Base-by-base conservation (phyloP, 805 yeast species). In the Kazachstania bromeliacearum region DNA sequence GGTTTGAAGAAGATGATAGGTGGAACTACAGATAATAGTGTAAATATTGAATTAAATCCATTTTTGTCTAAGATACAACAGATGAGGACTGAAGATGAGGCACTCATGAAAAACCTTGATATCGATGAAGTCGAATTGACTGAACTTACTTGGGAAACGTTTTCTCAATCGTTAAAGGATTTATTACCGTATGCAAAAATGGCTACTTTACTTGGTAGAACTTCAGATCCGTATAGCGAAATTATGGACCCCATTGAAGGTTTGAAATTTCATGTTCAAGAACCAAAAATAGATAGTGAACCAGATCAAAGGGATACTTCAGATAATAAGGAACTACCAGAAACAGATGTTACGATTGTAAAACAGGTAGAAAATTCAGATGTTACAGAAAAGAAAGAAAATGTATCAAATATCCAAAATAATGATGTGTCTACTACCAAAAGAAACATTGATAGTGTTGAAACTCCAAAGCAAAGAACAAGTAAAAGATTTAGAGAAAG, bases 171-270 rank as follows among this genome's bases (percentile, higher is more conserved):
- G 5, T 26, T 62, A 2, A 47, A 47, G n/a, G 45, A 43, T 3
- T 34, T 54, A 2, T 35, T 62, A 26, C 65, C 73, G 3, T 70
- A 64, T 40, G 56, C 66, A 3, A 70, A 66, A 44, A 37, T 40
- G 3, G 40, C 46, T 31, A 46, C 44, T 19, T 43, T 44, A 28
- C 39, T 48, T 29, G 48, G 66, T 4, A 71, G 61, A 44, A 51
- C 62, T 22, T 51, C 66, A 21, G 85, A 79, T 44, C 68, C 73
- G 0, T 79, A 80, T 44, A 46, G 60, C 10, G 62, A 73, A 20
- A 61, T 73, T 0, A 74, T 70, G 24, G 60, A 57, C 3, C 67
- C 77, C 0, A 56, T 77, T 2, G 78, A 73, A 27, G 51, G 55
- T 7, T 52, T 78, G 2, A 47, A 41, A 12, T 62, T 73, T 36